A percentile compares a stretch with the other conserved stretches of the same genome.
These are phyloP conservation scores for Ligustrum vulgare DNA, from an alignment of 257 asterid genomes.

Conservation along the genomic window DNA sequence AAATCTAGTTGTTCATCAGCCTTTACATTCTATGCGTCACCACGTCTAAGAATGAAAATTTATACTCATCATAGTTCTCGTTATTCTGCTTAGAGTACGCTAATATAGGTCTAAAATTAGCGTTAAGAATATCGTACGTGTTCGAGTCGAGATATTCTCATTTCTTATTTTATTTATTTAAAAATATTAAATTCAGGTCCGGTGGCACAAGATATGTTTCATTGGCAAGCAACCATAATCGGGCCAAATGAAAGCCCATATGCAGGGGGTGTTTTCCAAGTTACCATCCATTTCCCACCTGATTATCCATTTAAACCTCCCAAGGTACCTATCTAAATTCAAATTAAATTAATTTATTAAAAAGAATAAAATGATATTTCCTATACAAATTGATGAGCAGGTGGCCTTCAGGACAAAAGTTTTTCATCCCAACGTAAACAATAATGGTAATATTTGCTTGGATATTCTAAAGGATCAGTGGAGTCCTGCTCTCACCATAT, in stretches of 20 bases:
- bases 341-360: background rate
- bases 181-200: conserved; percentile 49
- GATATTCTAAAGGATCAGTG: conserved; percentile 91
- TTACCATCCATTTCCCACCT: conserved; percentile 81
- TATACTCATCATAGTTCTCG: too few species aligned
- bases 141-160: background rate
- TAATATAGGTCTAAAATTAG: background rate
- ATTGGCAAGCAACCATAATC: conserved; percentile 92
- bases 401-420: conserved; percentile 90
- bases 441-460: conserved; percentile 80
- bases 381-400: conserved; percentile 34
- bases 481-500: conserved; percentile 96
- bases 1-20: too few species aligned
- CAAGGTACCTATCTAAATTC: conserved; percentile 42
- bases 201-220: conserved; percentile 77
- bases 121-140: background rate
- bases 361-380: background rate
- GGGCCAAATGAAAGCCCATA: conserved; percentile 91
- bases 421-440: conserved; percentile 87
- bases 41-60: too few species aligned
- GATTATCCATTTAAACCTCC: conserved; percentile 95
- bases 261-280: conserved; percentile 91
- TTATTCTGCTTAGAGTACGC: background rate
- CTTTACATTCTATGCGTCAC: too few species aligned
- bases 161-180: background rate